Percentiles rank a stretch among this genome's conserved stretches.
Conservation (phyloP, 352 stramenopile species). For the Discostella stelligera region DNA sequence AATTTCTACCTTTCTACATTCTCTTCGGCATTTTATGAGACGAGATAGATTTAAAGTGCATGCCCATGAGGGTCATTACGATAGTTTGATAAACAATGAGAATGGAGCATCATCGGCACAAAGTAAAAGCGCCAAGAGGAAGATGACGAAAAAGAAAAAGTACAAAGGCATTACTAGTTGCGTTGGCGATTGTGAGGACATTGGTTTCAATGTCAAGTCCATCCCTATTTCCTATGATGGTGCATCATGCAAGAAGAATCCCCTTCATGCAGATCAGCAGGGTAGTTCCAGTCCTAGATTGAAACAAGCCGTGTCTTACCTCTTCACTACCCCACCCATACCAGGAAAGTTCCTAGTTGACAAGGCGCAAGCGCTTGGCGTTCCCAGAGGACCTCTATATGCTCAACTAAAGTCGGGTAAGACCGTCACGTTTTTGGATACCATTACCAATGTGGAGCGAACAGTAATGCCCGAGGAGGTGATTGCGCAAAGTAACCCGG, state of each 20-base stretch:
- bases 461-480: constrained; percentile 86
- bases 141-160: constrained; percentile 45
- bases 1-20: constrained; percentile 63
- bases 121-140: constrained; percentile 16
- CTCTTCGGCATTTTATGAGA: constrained; percentile 76
- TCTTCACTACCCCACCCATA: constrained; percentile 70
- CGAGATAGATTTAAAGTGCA: constrained; percentile 66
- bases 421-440: constrained; percentile 85
- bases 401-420: constrained; percentile 87
- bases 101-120: not conserved
- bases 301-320: constrained; percentile 60
- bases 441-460: constrained; percentile 48
- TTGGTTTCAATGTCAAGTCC: constrained; percentile 46
- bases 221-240: constrained; percentile 39
- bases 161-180: constrained; percentile 20
- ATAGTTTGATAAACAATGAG: constrained; percentile 31
- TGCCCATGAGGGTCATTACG: constrained; percentile 56
- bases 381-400: constrained; percentile 89
- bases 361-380: constrained; percentile 82
- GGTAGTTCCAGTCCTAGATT: constrained; percentile 17
- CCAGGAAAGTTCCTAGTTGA: constrained; percentile 87
- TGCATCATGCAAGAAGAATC: not conserved
- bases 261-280: not conserved
- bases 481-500: constrained; percentile 53
- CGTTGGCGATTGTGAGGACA: constrained; percentile 12